Percentiles rank a stretch among this genome's conserved stretches.
These are phyloP conservation scores for Rhodotorula sphaerocarpa DNA, from an alignment of 768 basidiomycete genomes.

Conservation along the genomic window DNA sequence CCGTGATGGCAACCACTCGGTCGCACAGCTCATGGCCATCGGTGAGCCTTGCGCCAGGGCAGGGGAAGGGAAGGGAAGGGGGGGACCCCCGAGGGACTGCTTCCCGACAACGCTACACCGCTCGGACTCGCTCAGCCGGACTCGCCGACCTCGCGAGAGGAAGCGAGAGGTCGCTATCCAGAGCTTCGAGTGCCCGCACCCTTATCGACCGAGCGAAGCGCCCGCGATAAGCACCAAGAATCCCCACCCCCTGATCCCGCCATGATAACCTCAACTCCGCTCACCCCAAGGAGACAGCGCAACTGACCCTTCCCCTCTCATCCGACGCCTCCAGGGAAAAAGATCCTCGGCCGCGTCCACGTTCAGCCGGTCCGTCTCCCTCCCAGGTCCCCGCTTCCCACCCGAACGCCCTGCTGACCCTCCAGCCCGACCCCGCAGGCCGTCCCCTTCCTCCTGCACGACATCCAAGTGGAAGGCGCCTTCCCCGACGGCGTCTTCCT, in stretches of 20 bases:
- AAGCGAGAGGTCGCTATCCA: neutral
- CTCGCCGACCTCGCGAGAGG: no score
- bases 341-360: constrained; percentile 74
- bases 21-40: constrained; percentile 78
- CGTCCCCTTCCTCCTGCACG: constrained; percentile 65
- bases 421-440: constrained; percentile 43
- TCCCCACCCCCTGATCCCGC: no score
- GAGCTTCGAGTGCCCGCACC: neutral
- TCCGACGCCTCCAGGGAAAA: constrained; percentile 68
- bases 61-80: neutral
- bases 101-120: no score
- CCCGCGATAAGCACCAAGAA: no score
- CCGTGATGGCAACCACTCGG: constrained; percentile 76
- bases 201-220: no score
- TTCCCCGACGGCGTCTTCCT: constrained; percentile 55
- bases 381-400: no score
- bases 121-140: no score
- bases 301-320: no score
- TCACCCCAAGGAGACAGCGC: no score
- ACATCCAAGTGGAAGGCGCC: constrained; percentile 56
- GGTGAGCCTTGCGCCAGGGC: constrained; percentile 15
- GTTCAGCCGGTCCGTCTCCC: constrained; percentile 57
- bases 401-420: no score
- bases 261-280: no score
- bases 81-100: no score